Conservation (phyloP, 139 green algal genomes). For the Ostreobium quekettii region DNA sequence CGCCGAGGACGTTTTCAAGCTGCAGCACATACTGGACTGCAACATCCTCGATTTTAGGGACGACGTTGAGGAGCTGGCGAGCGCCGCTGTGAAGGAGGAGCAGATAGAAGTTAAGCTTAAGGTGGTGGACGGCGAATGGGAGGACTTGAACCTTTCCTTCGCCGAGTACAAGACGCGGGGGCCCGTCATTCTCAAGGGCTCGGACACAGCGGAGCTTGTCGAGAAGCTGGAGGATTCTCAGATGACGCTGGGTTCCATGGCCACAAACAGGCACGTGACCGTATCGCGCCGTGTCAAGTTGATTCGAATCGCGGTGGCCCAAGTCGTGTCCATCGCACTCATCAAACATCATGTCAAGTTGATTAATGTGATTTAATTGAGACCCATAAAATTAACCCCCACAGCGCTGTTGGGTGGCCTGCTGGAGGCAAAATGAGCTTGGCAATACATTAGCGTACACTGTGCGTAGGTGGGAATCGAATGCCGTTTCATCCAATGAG, state of each 20-base stretch:
- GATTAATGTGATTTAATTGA: background rate
- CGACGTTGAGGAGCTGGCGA: slow-evolving; percentile 80
- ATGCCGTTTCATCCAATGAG: too few relatives aligned
- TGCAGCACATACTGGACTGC: slow-evolving; percentile 80
- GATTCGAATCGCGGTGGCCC: too few relatives aligned
- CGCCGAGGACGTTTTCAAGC: slow-evolving; percentile 80
- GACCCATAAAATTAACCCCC: too few relatives aligned
- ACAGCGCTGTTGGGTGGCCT: too few relatives aligned
- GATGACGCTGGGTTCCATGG: slow-evolving; percentile 87
- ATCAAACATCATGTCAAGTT: background rate
- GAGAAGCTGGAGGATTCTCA: slow-evolving; percentile 92
- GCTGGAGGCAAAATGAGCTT: too few relatives aligned
- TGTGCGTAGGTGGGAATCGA: too few relatives aligned
- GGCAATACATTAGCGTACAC: too few relatives aligned
- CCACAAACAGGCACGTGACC: slow-evolving; percentile 62
- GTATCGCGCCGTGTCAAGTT: slow-evolving; percentile 6
- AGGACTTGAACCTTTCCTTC: slow-evolving; percentile 74
- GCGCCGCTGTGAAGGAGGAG: slow-evolving; percentile 82
- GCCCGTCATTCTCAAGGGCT: slow-evolving; percentile 75
- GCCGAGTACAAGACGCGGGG: slow-evolving; percentile 84
- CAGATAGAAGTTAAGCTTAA: slow-evolving; percentile 69
- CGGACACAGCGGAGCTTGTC: slow-evolving; percentile 83
- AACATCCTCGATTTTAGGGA: slow-evolving; percentile 60
- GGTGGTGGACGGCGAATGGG: slow-evolving; percentile 52
- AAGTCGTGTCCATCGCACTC: too few relatives aligned